A percentile compares a stretch with the other conserved stretches of the same genome.
These are phyloP conservation scores for Raddia guianensis DNA, from an alignment of 176 grass and related monocot genomes.

Conservation along the genomic window DNA sequence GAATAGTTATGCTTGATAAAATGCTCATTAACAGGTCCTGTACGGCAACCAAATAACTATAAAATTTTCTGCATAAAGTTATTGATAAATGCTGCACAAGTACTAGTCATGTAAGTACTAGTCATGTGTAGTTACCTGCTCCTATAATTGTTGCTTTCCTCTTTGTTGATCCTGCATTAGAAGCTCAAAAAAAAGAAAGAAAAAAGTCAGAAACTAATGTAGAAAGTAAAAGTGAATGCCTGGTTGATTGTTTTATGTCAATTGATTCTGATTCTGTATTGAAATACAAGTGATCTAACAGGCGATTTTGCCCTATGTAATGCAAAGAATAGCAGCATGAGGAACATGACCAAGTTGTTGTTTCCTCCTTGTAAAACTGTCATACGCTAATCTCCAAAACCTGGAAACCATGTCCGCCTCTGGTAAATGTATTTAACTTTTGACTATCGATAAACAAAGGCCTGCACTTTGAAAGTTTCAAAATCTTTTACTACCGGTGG, in stretches of 20 bases:
- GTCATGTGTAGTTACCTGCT: constrained; percentile 13
- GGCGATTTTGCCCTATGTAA: background rate
- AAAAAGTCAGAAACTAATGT: background rate
- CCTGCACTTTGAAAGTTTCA: background rate
- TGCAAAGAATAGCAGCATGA: background rate
- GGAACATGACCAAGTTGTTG: constrained; percentile 7
- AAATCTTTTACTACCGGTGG: background rate
- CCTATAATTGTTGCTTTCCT: rapidly evolving
- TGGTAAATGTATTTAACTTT: background rate
- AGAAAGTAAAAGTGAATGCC: background rate
- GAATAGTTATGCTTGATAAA: background rate
- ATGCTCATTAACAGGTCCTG: background rate
- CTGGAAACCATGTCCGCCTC: background rate
- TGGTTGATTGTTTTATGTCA: background rate
- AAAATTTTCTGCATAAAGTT: background rate
- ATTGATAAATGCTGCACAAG: background rate
- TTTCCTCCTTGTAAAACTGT: constrained; percentile 13
- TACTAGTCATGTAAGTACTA: background rate
- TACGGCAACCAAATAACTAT: background rate
- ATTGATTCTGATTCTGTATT: background rate
- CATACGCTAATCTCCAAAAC: background rate
- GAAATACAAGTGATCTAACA: background rate
- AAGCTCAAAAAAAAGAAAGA: background rate
- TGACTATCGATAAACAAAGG: background rate
- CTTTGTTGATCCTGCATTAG: background rate